A percentile compares a stretch with the other conserved stretches of the same genome.
Evolutionary conservation across 768 basidiomycete species (phyloP).

Genomic region (Mycena filopes): DNA sequence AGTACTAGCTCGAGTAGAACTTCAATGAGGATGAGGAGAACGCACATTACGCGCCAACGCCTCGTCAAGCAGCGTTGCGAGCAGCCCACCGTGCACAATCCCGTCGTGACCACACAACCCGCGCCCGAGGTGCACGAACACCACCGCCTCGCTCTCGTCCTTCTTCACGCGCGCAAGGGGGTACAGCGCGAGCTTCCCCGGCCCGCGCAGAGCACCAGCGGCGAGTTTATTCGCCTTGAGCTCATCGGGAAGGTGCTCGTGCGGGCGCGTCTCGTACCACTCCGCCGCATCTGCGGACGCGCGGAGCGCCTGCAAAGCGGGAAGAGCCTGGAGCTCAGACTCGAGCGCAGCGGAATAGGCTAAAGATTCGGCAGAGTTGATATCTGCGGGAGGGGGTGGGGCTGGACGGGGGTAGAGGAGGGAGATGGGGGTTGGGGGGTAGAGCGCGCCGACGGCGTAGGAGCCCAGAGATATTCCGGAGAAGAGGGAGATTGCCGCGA

Average conservation of each 20-base stretch:
- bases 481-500: conserved; percentile 35
- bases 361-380: conserved; percentile 65
- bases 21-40: conserved; percentile 27
- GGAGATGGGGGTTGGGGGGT: conserved; percentile 72
- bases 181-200: conserved; percentile 83
- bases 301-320: conserved; percentile 63
- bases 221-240: conserved; percentile 85
- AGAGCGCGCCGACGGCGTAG: conserved; percentile 72
- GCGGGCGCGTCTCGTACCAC: conserved; percentile 87
- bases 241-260: conserved; percentile 73
- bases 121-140: conserved; percentile 84
- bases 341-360: conserved; percentile 74
- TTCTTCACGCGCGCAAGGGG: conserved; percentile 79
- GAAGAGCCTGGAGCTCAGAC: conserved; percentile 70
- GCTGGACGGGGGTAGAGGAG: conserved; percentile 82
- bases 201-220: conserved; percentile 86
- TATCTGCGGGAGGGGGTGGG: conserved; percentile 70
- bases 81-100: conserved; percentile 91
- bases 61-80: conserved; percentile 94
- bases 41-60: conserved; percentile 80
- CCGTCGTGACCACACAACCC: conserved; percentile 94
- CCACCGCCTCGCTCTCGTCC: conserved; percentile 80
- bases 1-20: conserved; percentile 7
- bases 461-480: conserved; percentile 51
- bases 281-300: conserved; percentile 58